Base-by-base conservation (phyloP, 192 early-diverging fungal species). In the Backusella circina region DNA sequence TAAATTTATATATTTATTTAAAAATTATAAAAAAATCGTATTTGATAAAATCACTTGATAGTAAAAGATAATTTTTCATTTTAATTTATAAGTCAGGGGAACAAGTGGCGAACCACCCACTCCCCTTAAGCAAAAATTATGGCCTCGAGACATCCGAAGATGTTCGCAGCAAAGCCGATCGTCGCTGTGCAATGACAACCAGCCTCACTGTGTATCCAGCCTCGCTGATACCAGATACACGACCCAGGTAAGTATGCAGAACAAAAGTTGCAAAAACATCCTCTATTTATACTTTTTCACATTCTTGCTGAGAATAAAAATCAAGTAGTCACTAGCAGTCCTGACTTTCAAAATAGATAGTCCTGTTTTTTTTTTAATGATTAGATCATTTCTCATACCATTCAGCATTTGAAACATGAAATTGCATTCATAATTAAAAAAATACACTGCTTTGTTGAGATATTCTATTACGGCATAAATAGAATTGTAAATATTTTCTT, bases 191-290 rank as follows among this genome's bases (percentile, higher is more conserved):
- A 75, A 75, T 75, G 74, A 75, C 66, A 75, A 65, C 51, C 74
- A 67, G 67, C 26, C 47, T 18, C 41, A 28, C 74, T 75, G 74
- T 75, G 33, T 33, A 66, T 30, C 35, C 66, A 26, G 74, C n/a
- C 64, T 69, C 13, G 0, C 28, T 68, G 74, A 75, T 75, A 75
- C 74, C 74, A 69, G 36, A 75, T 44, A 44, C 67, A 75, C 74
- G 74, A 75, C 74, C 74, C 74, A 75, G 74, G 74, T 75, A 75
- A 75, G 74, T 75, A 75, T 75, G 74, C 68, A 67, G 68, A 69
- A 65, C 44, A 33, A 65, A 44, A 2, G 37, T 30, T 66, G 67
- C 64, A 21, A 65, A 69, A 51, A 69, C 1, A 0, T 0, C n/a
- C 12, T 26, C 50, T 57, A 47, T 75, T 75, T 75, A 75, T 75